phyloP scores from a whole-genome alignment of 2,329 filamentous ascomycete genomes.

The Sclerotinia subarctica region DNA sequence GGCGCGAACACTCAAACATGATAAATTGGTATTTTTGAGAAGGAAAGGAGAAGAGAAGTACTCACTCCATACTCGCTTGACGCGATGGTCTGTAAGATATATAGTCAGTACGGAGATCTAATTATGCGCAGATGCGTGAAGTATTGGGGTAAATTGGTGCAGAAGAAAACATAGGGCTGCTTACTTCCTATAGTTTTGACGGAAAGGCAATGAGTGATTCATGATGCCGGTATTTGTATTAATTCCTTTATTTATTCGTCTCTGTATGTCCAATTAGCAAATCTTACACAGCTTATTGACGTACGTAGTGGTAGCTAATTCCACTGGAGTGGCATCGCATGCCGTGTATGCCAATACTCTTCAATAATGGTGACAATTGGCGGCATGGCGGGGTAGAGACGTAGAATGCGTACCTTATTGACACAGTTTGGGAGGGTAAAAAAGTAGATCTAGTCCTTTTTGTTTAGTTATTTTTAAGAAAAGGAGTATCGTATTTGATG shows the following conservation, averaged over 20 bases:
- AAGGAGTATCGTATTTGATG: neutral
- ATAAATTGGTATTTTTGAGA: neutral
- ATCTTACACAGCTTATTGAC: neutral
- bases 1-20: neutral
- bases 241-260: neutral
- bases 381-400: conserved; percentile 20
- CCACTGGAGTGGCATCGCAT: conserved; percentile 1
- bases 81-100: conserved; percentile 30
- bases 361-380: conserved; percentile 4
- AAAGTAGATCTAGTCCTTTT: neutral
- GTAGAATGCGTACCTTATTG: conserved; percentile 7
- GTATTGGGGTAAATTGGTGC: neutral
- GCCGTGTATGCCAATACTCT: neutral
- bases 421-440: neutral
- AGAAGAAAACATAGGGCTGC: neutral
- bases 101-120: conserved; percentile 1
- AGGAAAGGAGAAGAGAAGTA: conserved; percentile 9
- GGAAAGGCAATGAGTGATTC: conserved; percentile 20
- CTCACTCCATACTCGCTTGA: conserved; percentile 39
- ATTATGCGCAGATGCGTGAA: neutral
- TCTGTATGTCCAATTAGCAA: conserved; percentile 3
- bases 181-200: conserved; percentile 22
- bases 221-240: conserved; percentile 12
- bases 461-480: neutral
- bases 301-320: neutral